phyloP scores from a whole-genome alignment of 345 rosid genomes.

The Isatis tinctoria region DNA sequence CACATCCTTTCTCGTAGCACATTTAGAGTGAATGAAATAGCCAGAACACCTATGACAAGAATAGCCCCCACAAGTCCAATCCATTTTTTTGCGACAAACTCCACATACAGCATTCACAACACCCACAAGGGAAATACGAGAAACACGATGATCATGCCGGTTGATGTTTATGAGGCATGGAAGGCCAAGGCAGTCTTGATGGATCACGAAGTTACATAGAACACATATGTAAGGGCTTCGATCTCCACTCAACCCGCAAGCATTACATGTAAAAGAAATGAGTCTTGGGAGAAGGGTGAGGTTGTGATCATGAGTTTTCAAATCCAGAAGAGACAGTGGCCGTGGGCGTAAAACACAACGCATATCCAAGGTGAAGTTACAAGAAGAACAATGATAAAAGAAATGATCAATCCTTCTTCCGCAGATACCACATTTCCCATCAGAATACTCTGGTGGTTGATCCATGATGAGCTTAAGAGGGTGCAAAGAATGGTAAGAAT shows the following conservation, averaged over 20 bases:
- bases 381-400: neutral
- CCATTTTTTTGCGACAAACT: neutral
- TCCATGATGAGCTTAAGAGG: neutral
- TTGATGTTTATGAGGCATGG: slow-evolving; percentile 2
- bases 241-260: neutral
- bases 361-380: neutral
- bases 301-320: neutral
- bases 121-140: neutral
- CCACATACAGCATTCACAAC: neutral
- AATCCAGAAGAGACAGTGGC: neutral
- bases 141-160: neutral
- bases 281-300: neutral
- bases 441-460: neutral
- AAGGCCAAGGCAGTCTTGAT: neutral
- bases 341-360: neutral
- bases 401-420: neutral
- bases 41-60: neutral
- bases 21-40: neutral
- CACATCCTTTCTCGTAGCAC: neutral
- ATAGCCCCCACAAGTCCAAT: neutral
- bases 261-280: neutral
- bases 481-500: neutral
- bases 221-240: neutral
- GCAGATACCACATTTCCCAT: neutral
- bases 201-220: neutral